Evolutionary conservation across 306 rosid species (phyloP), one percentile per base, ranked within the genome.

Genomic region (Pterocarpus macrocarpus): DNA sequence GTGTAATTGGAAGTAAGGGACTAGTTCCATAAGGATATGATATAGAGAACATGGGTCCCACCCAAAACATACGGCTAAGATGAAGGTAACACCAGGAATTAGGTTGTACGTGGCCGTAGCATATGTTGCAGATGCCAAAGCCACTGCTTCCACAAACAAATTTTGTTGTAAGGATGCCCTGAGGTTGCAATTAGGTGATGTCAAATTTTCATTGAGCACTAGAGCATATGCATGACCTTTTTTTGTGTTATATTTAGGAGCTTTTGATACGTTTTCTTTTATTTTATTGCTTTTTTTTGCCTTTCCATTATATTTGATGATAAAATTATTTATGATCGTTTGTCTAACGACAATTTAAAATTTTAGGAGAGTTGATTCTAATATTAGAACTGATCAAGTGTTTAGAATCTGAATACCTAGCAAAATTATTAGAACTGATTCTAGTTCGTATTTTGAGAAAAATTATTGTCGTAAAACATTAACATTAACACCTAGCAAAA

Each of bases 111-210:
- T 75, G 45, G 78, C 83, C 12, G 76, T 71, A 64, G 86, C 58
- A 50, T 78, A 22, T 45, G 83, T 78, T 62, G 78, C 79, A 11
- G 63, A 34, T 22, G 79, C 82, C 62, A 77, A 43, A 30, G 61
- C 50, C 36, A 83, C 74, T 0, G 64, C 86, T 71, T 67, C 70
- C 41, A 63, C 79, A 10, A 64, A 83, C 30, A 83, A 71, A 64
- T 83, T 83, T 71, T 83, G 79, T 71, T 64, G 79, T 49, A 83
- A 17, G 2, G 75, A 16, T 38, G 86, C 79, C 79, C 86, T 71
- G 49, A 52, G 53, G 28, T 30, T 78, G 1, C 57, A 22, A 78
- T 47, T 35, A 49, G 3, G 7, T 45, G 11, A 45, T 30, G 12
- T 12, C 39, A 45, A 43, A 41, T 22, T 16, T 56, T 56, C 33